A percentile compares a stretch with the other conserved stretches of the same genome.
These are phyloP conservation scores for Protomyces inouyei DNA, from an alignment of 1,139 yeast species.

Conservation along the genomic window DNA sequence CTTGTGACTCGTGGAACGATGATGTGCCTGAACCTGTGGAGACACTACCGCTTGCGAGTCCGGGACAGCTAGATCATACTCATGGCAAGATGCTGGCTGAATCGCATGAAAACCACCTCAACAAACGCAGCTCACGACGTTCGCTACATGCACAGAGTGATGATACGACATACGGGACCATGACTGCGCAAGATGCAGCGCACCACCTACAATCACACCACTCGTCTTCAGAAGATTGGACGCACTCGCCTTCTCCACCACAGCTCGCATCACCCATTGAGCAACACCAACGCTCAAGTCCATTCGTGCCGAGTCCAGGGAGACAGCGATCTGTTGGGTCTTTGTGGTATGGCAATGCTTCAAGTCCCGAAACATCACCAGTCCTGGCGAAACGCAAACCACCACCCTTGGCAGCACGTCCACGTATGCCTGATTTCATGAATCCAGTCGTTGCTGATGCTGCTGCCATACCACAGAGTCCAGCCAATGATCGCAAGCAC, in stretches of 20 bases:
- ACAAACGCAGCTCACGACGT: background rate
- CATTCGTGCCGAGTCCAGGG: background rate
- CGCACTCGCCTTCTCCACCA: background rate
- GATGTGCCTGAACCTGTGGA: background rate
- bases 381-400: background rate
- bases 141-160: background rate
- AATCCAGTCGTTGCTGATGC: background rate
- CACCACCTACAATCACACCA: background rate
- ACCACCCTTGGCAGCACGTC: background rate
- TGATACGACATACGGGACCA: background rate
- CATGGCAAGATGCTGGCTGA: too few relatives aligned
- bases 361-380: background rate
- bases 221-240: background rate
- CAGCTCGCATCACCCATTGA: background rate
- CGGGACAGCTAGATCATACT: too few relatives aligned
- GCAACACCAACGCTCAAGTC: background rate
- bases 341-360: background rate
- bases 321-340: background rate
- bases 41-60: background rate
- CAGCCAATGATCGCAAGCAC: too few relatives aligned
- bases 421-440: background rate
- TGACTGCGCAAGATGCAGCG: background rate
- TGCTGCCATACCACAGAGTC: background rate
- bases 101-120: too few relatives aligned
- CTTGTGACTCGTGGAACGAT: background rate